A percentile compares a stretch with the other conserved stretches of the same genome.
phyloP scores from a whole-genome alignment of 2,329 filamentous ascomycete genomes.

The Dissoconium aciculare region DNA sequence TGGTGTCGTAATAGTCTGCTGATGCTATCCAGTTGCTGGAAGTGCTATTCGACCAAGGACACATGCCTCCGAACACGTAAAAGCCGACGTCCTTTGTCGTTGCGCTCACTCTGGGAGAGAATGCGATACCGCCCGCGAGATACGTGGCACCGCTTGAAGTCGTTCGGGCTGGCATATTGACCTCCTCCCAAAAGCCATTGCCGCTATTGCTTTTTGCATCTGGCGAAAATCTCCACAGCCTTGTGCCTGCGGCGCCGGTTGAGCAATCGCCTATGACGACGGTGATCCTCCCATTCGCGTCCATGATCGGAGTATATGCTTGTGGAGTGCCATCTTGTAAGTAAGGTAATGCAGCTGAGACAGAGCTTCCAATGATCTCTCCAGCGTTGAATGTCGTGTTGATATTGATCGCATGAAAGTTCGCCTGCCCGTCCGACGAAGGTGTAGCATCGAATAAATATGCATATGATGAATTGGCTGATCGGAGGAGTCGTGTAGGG shows the following conservation, averaged over 20 bases:
- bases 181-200: conserved; percentile 37
- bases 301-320: conserved; percentile 53
- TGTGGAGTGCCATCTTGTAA: conserved; percentile 35
- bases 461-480: conserved; percentile 38
- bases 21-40: conserved; percentile 45
- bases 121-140: conserved; percentile 48
- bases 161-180: conserved; percentile 18
- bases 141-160: conserved; percentile 38
- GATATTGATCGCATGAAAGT: conserved; percentile 53
- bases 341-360: conserved; percentile 45
- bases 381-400: conserved; percentile 38
- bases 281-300: conserved; percentile 50
- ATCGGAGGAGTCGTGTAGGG: conserved; percentile 55
- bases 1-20: conserved; percentile 65
- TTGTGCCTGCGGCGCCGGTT: conserved; percentile 33
- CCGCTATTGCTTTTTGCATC: conserved; percentile 25
- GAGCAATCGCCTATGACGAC: conserved; percentile 63
- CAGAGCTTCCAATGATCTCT: conserved; percentile 30
- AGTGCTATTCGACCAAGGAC: conserved; percentile 38
- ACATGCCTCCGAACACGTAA: conserved; percentile 87
- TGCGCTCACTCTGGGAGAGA: conserved; percentile 48
- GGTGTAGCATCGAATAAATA: conserved; percentile 54
- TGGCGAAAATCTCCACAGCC: conserved; percentile 48
- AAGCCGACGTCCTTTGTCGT: conserved; percentile 40
- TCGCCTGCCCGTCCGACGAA: conserved; percentile 29